Percentiles rank a stretch among this genome's conserved stretches.
These are phyloP conservation scores for Aspergillus hiratsukae DNA, from an alignment of 2,329 filamentous ascomycete genomes.

Conservation along the genomic window DNA sequence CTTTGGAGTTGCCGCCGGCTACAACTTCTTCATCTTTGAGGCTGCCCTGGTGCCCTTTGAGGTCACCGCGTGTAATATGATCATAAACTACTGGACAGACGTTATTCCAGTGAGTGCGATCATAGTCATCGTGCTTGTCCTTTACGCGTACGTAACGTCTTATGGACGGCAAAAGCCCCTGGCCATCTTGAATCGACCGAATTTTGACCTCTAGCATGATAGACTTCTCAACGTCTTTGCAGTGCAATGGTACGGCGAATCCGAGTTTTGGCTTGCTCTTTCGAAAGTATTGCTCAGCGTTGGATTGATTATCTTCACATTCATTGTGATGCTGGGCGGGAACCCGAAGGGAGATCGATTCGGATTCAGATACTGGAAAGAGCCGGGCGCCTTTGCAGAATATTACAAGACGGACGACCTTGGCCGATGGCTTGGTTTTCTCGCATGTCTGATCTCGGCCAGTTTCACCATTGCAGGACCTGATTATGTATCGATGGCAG, in stretches of 20 bases:
- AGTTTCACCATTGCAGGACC: conserved; percentile 65
- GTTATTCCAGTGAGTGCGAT: conserved; percentile 44
- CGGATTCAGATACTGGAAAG: conserved; percentile 65
- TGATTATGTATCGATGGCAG: conserved; percentile 61
- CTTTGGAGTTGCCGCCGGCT: conserved; percentile 45
- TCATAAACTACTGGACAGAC: conserved; percentile 49
- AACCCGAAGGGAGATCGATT: conserved; percentile 69
- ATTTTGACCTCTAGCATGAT: neutral
- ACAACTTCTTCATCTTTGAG: conserved; percentile 51
- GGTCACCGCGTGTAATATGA: conserved; percentile 48
- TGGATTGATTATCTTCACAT: conserved; percentile 69
- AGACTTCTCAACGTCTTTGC: conserved; percentile 62
- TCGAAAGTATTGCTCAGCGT: conserved; percentile 70
- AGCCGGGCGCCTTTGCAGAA: conserved; percentile 66
- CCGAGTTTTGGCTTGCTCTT: conserved; percentile 69
- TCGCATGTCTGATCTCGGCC: conserved; percentile 69
- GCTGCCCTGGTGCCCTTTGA: conserved; percentile 50
- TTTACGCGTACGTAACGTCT: conserved; percentile 37
- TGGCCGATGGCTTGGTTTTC: conserved; percentile 70
- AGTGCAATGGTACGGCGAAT: conserved; percentile 70
- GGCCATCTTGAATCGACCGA: neutral
- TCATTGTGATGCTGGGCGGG: conserved; percentile 77
- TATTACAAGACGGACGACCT: conserved; percentile 61
- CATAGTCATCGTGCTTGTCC: conserved; percentile 42
- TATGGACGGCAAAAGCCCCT: neutral